phyloP scores from a whole-genome alignment of 495 filamentous ascomycete genomes.

The Aspergillus bridgeri region DNA sequence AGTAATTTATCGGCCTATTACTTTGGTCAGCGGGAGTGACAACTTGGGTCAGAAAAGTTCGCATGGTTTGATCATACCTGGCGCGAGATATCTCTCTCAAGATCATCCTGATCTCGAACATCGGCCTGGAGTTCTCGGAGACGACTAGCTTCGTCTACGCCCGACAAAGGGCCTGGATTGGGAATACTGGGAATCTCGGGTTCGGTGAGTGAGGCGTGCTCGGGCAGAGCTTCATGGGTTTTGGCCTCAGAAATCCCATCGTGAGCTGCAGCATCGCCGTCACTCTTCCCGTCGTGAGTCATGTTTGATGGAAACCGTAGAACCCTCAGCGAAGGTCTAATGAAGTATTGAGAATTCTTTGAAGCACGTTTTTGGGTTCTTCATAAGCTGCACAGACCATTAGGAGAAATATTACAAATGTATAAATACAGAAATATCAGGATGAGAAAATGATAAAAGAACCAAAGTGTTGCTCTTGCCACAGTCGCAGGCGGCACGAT shows the following conservation, averaged over 20 bases:
- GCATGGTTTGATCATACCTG: slow-evolving; percentile 31
- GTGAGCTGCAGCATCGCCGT: background rate
- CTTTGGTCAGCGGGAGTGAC: slow-evolving; percentile 6
- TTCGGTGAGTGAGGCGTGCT: background rate
- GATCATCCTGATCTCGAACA: slow-evolving; percentile 79
- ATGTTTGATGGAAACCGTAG: background rate
- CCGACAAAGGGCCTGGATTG: background rate
- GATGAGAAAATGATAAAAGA: background rate
- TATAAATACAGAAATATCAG: background rate
- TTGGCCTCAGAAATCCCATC: background rate
- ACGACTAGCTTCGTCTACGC: slow-evolving; percentile 52
- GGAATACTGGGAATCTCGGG: background rate
- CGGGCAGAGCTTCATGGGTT: background rate
- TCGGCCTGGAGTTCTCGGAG: slow-evolving; percentile 66
- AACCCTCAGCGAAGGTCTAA: background rate
- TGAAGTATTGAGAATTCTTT: background rate
- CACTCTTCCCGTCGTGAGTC: background rate
- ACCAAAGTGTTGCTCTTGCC: background rate
- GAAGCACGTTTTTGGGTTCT: background rate
- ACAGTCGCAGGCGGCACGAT: background rate
- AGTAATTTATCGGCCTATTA: slow-evolving; percentile 70
- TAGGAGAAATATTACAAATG: background rate
- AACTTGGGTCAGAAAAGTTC: background rate
- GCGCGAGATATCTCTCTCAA: slow-evolving; percentile 68
- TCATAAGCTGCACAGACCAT: background rate